Percentiles rank a stretch among this genome's conserved stretches.
phyloP scores from a whole-genome alignment of 495 filamentous ascomycete genomes.

The Niebla homalea region DNA sequence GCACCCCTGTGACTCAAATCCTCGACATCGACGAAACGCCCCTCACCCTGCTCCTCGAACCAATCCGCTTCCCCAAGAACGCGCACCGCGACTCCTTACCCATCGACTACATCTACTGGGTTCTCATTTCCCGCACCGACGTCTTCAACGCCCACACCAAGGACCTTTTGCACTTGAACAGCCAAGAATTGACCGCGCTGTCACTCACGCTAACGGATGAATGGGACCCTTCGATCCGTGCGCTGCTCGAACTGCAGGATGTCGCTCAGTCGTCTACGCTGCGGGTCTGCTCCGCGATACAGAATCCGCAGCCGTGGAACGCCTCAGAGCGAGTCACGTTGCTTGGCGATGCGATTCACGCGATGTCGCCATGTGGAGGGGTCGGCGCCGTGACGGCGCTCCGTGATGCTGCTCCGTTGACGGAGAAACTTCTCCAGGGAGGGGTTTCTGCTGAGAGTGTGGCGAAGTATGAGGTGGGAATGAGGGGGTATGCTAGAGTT shows the following conservation, averaged over 20 bases:
- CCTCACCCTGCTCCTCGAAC: slow-evolving; percentile 25
- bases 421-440: too few relatives aligned
- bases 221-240: slow-evolving; percentile 24
- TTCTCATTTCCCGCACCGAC: slow-evolving; percentile 18
- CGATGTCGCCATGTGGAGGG: too few relatives aligned
- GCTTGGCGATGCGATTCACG: too few relatives aligned
- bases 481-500: too few relatives aligned
- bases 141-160: slow-evolving; percentile 13
- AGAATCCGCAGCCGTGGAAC: too few relatives aligned
- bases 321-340: too few relatives aligned
- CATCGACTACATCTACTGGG: slow-evolving; percentile 30
- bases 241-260: slow-evolving; percentile 25
- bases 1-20: not conserved
- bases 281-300: too few relatives aligned
- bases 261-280: too few relatives aligned
- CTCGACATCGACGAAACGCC: slow-evolving; percentile 15
- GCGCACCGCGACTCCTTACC: slow-evolving; percentile 10
- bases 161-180: slow-evolving; percentile 13
- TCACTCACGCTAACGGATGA: slow-evolving; percentile 16
- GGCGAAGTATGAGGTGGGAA: too few relatives aligned
- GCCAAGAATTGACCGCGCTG: slow-evolving; percentile 17
- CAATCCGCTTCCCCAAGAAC: slow-evolving; percentile 17
- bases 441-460: too few relatives aligned
- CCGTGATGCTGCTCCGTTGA: too few relatives aligned
- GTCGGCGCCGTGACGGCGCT: too few relatives aligned